Evolutionary conservation across 176 grass and related monocot species (phyloP).

Genomic region (Panicum miliaceum): DNA sequence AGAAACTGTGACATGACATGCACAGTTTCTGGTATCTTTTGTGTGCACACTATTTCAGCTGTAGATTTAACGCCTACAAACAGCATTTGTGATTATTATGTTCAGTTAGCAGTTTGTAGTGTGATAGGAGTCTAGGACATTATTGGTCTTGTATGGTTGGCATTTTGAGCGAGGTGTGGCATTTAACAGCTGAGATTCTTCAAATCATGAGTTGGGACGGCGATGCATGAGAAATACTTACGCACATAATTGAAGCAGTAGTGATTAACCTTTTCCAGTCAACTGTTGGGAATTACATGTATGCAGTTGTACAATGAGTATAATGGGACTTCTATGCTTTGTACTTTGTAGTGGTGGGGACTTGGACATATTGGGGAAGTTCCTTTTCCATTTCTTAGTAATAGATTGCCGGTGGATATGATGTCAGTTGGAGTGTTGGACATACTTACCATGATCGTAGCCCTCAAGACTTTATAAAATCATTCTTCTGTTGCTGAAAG

Average conservation of each 20-base stretch:
- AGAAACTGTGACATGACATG: background rate
- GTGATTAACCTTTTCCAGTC: conserved; percentile 29
- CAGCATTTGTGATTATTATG: background rate
- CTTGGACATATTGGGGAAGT: conserved; percentile 7
- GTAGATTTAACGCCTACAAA: background rate
- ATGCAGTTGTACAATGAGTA: conserved; percentile 22
- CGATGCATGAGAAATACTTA: conserved; percentile 19
- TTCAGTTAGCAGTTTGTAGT: conserved; percentile 11
- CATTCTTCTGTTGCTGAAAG: conserved; percentile 9
- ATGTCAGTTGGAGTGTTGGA: conserved; percentile 11
- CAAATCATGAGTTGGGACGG: conserved; percentile 31
- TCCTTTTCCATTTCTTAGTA: conserved; percentile 35
- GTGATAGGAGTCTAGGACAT: background rate
- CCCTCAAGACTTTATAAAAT: background rate
- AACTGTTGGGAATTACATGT: conserved; percentile 4
- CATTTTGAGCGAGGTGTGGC: conserved; percentile 22
- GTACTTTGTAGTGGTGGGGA: conserved; percentile 34
- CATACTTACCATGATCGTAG: conserved; percentile 8
- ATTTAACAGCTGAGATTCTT: conserved; percentile 36
- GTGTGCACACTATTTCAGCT: background rate
- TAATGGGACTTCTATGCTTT: conserved; percentile 22
- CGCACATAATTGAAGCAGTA: conserved; percentile 23
- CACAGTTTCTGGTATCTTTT: conserved; percentile 14
- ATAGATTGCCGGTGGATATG: conserved; percentile 24
- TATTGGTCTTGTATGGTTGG: background rate